Percentiles rank a stretch among this genome's conserved stretches.
phyloP scores from a whole-genome alignment of 768 basidiomycete genomes.

The Mycena pura region DNA sequence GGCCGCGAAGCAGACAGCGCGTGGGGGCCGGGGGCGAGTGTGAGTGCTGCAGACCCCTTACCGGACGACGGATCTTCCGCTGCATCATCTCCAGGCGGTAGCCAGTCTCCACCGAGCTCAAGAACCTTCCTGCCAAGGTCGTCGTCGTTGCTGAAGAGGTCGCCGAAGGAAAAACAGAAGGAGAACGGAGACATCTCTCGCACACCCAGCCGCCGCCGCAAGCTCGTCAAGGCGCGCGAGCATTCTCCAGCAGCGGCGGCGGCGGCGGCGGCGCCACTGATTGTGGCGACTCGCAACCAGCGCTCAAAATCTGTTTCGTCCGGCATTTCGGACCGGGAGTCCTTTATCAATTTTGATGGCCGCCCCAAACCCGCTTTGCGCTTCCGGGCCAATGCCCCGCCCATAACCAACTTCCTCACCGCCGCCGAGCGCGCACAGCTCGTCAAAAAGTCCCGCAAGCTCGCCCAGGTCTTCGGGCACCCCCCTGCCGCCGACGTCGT shows the following conservation, averaged over 20 bases:
- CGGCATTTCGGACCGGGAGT: slow-evolving; percentile 25
- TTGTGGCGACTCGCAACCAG: background rate
- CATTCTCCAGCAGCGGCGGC: too few relatives aligned
- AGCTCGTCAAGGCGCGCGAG: slow-evolving; percentile 18
- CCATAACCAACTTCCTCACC: slow-evolving; percentile 72
- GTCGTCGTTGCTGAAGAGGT: background rate
- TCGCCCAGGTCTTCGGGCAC: slow-evolving; percentile 81
- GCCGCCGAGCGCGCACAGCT: slow-evolving; percentile 74
- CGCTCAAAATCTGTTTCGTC: slow-evolving; percentile 37
- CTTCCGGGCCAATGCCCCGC: too few relatives aligned
- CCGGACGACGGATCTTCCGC: background rate
- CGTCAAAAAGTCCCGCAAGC: slow-evolving; percentile 75
- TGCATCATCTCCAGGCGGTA: slow-evolving; percentile 14
- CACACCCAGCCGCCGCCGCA: background rate
- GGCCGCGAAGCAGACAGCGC: too few relatives aligned
- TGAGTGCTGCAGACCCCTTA: too few relatives aligned
- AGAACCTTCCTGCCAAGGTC: background rate
- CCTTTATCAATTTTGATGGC: slow-evolving; percentile 30
- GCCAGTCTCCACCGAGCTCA: slow-evolving; percentile 1
- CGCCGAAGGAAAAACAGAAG: background rate
- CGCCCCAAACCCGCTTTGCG: slow-evolving; percentile 55
- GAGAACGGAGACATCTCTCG: background rate
- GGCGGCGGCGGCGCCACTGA: too few relatives aligned
- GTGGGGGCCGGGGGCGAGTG: too few relatives aligned
- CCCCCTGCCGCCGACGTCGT: slow-evolving; percentile 56